A percentile compares a stretch with the other conserved stretches of the same genome.
These are phyloP conservation scores for Botryotinia convoluta DNA, from an alignment of 2,329 filamentous ascomycete species.

Conservation along the genomic window DNA sequence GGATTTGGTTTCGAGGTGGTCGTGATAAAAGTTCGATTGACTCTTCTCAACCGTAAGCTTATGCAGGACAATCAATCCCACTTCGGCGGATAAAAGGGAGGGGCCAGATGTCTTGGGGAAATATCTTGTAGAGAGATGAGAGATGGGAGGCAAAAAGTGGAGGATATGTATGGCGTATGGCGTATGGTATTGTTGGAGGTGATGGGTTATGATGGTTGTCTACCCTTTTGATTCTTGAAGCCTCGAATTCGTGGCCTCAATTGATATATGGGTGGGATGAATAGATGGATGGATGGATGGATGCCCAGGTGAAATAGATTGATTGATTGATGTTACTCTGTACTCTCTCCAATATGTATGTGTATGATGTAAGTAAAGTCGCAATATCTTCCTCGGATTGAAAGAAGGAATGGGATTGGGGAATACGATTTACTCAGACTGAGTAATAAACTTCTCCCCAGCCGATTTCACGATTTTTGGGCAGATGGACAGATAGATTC, in stretches of 20 bases:
- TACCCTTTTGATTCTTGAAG: not conserved
- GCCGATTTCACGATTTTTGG: not conserved
- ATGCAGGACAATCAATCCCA: conserved; percentile 14
- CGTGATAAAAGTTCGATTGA: not conserved
- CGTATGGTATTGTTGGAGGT: not conserved
- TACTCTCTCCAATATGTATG: not conserved
- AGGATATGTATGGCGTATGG: not conserved
- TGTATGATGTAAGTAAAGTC: not conserved
- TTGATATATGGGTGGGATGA: not conserved
- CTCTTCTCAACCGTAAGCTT: conserved; percentile 1
- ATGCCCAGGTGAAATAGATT: not conserved
- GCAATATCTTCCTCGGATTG: not conserved
- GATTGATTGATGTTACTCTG: not conserved
- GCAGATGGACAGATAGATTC: not conserved
- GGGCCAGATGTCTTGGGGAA: not conserved
- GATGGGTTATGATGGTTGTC: not conserved
- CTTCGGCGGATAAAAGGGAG: not conserved
- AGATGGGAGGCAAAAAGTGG: not conserved
- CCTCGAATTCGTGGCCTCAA: conserved; percentile 11
- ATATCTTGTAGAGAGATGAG: not conserved
- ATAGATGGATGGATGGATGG: not conserved
- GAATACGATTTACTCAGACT: not conserved
- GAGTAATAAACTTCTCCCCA: not conserved
- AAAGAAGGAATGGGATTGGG: not conserved
- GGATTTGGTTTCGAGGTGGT: not conserved